These are phyloP conservation scores for Leptodontidium sp. DNA, from an alignment of 2,329 filamentous ascomycete species.

Conservation along the genomic window DNA sequence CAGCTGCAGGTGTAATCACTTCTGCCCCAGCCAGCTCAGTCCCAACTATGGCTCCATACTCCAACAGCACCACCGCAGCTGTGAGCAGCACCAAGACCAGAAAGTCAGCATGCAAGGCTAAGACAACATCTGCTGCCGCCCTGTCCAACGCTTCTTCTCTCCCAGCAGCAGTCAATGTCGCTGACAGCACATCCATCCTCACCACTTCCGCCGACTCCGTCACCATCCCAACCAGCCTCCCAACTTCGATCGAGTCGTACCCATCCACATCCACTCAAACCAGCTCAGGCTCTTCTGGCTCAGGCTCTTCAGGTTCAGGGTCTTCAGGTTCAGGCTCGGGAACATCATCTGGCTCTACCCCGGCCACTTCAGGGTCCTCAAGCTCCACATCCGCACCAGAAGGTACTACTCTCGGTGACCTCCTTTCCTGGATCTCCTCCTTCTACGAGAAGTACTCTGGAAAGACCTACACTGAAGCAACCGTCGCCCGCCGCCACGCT, in stretches of 20 bases:
- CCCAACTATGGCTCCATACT: slow-evolving; percentile 17
- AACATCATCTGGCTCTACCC: slow-evolving; percentile 13
- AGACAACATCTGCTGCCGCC: slow-evolving; percentile 22
- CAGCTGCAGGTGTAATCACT: slow-evolving; percentile 22
- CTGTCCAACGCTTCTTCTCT: slow-evolving; percentile 10
- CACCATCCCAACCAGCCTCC: slow-evolving; percentile 25
- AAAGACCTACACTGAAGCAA: slow-evolving; percentile 25
- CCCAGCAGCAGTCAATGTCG: slow-evolving; percentile 9
- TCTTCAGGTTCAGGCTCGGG: not conserved
- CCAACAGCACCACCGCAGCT: slow-evolving; percentile 24
- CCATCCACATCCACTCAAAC: not conserved
- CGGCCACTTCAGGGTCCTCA: slow-evolving; percentile 1
- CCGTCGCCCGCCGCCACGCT: slow-evolving; percentile 36
- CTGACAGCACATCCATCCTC: not conserved
- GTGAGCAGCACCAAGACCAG: slow-evolving; percentile 25
- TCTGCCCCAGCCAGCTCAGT: slow-evolving; percentile 11
- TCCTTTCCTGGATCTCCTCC: slow-evolving; percentile 37
- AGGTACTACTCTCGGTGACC: slow-evolving; percentile 35
- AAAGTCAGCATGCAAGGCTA: slow-evolving; percentile 36
- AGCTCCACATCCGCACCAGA: slow-evolving; percentile 21
- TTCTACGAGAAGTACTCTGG: slow-evolving; percentile 35
- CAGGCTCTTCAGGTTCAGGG: no score
- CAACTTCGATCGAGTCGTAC: slow-evolving; percentile 3
- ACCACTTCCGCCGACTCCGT: slow-evolving; percentile 22
- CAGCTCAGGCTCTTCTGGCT: not conserved